Conservation (phyloP, 129 eudicot genomes). For the Pittosporum tobira region DNA sequence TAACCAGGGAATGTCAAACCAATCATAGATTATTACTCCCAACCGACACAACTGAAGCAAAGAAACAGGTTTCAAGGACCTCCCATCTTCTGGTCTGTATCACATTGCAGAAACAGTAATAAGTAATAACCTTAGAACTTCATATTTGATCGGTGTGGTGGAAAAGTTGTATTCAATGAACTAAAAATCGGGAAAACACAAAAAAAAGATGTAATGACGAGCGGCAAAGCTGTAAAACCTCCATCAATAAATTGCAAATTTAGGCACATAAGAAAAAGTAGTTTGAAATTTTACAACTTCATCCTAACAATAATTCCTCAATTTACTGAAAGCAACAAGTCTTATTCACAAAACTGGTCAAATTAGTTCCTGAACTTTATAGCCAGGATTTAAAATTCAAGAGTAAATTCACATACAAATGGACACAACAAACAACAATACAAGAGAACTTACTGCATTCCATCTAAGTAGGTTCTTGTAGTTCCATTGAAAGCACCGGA, state of each 20-base stretch:
- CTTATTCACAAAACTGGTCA: neutral
- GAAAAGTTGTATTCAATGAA: neutral
- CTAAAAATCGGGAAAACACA: neutral
- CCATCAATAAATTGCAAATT: neutral
- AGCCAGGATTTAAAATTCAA: neutral
- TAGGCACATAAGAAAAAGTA: too few species aligned
- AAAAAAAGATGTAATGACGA: neutral
- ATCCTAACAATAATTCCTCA: neutral
- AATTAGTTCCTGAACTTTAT: neutral
- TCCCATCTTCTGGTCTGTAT: slow-evolving; percentile 80
- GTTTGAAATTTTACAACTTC: neutral
- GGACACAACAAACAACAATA: neutral
- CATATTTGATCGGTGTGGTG: neutral
- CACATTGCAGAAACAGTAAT: neutral
- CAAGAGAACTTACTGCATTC: slow-evolving; percentile 74
- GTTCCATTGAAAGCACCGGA: slow-evolving; percentile 97
- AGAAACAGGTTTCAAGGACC: slow-evolving; percentile 61
- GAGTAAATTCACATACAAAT: neutral
- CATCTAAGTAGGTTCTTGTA: slow-evolving; percentile 82
- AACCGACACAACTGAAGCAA: slow-evolving; percentile 70
- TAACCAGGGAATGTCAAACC: slow-evolving; percentile 72
- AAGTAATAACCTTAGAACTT: neutral
- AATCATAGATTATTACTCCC: slow-evolving; percentile 82
- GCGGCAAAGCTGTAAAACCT: too few species aligned
- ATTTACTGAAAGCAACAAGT: too few species aligned